Percentiles rank a stretch among this genome's conserved stretches.
Evolutionary conservation across 1,139 yeast species (phyloP).

Genomic region (Saccharomycopsis hybrid): DNA sequence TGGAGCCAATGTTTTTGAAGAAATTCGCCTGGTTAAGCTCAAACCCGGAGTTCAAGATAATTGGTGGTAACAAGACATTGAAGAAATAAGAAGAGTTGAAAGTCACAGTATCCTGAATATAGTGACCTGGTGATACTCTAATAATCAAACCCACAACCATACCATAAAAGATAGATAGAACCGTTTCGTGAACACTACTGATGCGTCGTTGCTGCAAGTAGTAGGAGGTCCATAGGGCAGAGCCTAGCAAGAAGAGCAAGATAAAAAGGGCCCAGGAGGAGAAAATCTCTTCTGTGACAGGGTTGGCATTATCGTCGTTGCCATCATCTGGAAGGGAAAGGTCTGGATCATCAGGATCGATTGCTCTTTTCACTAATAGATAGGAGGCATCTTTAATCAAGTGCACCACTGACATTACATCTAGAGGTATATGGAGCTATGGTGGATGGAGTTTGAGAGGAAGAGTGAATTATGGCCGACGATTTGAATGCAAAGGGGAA

Average conservation of each 20-base stretch:
- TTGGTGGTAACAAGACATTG: constrained; percentile 91
- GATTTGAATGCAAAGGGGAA: too few species aligned
- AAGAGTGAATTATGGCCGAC: too few species aligned
- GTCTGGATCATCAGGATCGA: constrained; percentile 41
- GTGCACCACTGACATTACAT: constrained; percentile 3
- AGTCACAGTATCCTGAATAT: constrained; percentile 93
- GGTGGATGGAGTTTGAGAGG: too few species aligned
- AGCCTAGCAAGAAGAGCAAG: constrained; percentile 67
- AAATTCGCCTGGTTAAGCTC: constrained; percentile 94
- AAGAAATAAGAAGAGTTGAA: constrained; percentile 93
- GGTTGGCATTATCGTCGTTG: constrained; percentile 54
- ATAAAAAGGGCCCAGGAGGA: constrained; percentile 97
- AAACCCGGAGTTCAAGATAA: constrained; percentile 91
- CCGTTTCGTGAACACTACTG: constrained; percentile 95
- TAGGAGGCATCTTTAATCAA: not conserved
- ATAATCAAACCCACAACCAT: constrained; percentile 92
- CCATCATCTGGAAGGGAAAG: constrained; percentile 41
- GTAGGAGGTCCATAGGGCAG: constrained; percentile 93
- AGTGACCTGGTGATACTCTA: constrained; percentile 89
- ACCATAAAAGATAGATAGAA: constrained; percentile 90
- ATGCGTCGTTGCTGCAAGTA: constrained; percentile 86
- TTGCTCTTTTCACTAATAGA: constrained; percentile 1
- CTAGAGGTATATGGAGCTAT: too few species aligned
- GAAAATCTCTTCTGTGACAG: constrained; percentile 92
- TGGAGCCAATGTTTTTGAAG: constrained; percentile 86